These are phyloP conservation scores for Ramaria sp. DNA, from an alignment of 768 basidiomycete genomes.

Conservation along the genomic window DNA sequence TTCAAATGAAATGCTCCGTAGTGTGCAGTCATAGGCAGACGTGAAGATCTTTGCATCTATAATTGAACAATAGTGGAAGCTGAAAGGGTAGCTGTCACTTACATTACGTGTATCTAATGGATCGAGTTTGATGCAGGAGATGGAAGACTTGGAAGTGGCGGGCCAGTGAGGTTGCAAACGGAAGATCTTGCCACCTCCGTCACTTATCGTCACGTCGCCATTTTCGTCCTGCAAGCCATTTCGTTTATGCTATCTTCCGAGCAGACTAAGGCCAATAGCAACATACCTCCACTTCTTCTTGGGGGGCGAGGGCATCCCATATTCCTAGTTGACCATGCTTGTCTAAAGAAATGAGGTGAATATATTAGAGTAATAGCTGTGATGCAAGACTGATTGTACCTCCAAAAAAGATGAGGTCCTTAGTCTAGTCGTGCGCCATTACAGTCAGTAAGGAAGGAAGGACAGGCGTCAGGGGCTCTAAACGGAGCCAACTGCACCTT, in stretches of 20 bases:
- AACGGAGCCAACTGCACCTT: constrained; percentile 15
- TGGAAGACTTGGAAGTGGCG: constrained; percentile 65
- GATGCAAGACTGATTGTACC: constrained; percentile 27
- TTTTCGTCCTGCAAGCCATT: constrained; percentile 42
- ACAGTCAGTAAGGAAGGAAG: too few relatives aligned
- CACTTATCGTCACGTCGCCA: constrained; percentile 29
- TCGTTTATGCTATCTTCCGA: background rate
- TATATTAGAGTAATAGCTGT: background rate
- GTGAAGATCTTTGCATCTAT: constrained; percentile 52
- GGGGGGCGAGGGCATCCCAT: constrained; percentile 72
- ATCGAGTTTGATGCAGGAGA: constrained; percentile 69
- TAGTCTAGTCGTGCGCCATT: constrained; percentile 25
- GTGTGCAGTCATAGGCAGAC: constrained; percentile 70
- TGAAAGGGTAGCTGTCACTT: constrained; percentile 12
- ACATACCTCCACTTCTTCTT: constrained; percentile 36
- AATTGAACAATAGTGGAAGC: background rate
- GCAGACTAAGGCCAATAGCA: background rate
- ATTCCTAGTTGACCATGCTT: constrained; percentile 78
- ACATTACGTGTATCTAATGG: constrained; percentile 69
- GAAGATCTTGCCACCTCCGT: constrained; percentile 72
- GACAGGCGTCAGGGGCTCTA: background rate
- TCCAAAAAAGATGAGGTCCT: constrained; percentile 82
- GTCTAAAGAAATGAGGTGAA: constrained; percentile 31
- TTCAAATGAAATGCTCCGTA: constrained; percentile 63
- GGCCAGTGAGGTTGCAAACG: constrained; percentile 80